Evolutionary conservation across 1,284 basidiomycete genomes (phyloP).

Genomic region (Clitocybe nebularis): DNA sequence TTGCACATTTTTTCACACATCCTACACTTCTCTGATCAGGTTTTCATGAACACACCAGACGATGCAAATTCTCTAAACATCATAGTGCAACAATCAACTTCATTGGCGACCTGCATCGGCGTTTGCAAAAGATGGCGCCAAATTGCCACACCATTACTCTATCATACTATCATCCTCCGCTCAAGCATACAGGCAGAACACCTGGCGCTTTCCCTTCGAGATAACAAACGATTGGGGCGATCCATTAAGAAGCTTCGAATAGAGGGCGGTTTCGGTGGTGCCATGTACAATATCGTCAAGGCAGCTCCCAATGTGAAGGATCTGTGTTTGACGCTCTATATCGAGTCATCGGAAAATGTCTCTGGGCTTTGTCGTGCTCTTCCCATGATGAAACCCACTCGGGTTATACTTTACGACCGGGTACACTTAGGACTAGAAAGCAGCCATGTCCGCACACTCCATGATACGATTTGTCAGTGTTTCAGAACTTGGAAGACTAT

Average conservation of each 20-base stretch:
- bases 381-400: not conserved
- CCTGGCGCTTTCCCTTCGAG: not conserved
- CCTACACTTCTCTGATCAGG: not conserved
- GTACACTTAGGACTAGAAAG: not conserved
- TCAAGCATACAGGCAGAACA: not conserved
- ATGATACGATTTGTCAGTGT: not conserved
- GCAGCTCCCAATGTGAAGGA: not conserved
- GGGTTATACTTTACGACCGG: not conserved
- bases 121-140: not conserved
- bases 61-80: too few species aligned
- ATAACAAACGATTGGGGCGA: not conserved
- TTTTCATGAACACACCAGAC: not conserved
- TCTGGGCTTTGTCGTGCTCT: not conserved
- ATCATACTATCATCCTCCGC: not conserved
- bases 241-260: not conserved
- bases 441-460: not conserved
- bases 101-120: not conserved
- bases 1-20: not conserved
- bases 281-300: not conserved
- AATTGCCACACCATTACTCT: not conserved
- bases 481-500: not conserved
- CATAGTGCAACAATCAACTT: not conserved
- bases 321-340: not conserved
- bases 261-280: not conserved
- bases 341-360: not conserved